phyloP scores from a whole-genome alignment of 1,284 basidiomycete species.

The Fomitiporia mediterranea region DNA sequence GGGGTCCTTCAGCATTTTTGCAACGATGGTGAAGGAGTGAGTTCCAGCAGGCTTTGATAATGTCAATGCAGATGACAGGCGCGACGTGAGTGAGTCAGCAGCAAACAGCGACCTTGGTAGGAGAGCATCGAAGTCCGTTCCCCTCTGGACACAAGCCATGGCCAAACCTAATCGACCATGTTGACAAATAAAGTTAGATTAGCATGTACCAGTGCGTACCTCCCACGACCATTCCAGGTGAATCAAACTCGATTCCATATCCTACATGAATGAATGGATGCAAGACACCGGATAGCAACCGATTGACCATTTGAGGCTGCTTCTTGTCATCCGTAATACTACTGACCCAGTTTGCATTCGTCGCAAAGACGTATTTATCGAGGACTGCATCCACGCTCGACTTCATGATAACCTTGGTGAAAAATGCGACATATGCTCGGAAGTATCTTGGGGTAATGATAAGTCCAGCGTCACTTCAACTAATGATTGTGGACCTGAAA shows the following conservation, averaged over 20 bases:
- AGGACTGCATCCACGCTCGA: constrained; percentile 40
- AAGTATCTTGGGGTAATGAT: constrained; percentile 42
- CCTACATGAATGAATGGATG: constrained; percentile 65
- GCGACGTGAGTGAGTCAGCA: neutral
- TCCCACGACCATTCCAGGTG: constrained; percentile 60
- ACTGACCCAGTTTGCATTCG: constrained; percentile 41
- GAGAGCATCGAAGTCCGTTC: constrained; percentile 8
- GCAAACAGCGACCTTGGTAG: constrained; percentile 10
- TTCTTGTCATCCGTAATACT: constrained; percentile 26
- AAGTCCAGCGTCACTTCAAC: too few species aligned
- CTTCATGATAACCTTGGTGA: constrained; percentile 39
- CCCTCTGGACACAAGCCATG: constrained; percentile 8
- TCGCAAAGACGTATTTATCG: constrained; percentile 56
- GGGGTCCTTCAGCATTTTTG: constrained; percentile 42
- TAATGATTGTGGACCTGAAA: too few species aligned
- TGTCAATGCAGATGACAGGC: constrained; percentile 1
- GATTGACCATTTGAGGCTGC: constrained; percentile 55
- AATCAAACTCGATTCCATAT: constrained; percentile 59
- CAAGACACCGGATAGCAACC: constrained; percentile 52
- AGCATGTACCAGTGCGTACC: constrained; percentile 34
- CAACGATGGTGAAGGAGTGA: constrained; percentile 42
- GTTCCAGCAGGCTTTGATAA: constrained; percentile 4
- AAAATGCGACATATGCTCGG: constrained; percentile 53
- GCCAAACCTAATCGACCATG: constrained; percentile 10
- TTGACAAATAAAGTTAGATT: neutral